Evolutionary conservation across 1,284 basidiomycete species (phyloP), one percentile per base, ranked within the genome.

Genomic region (Vanrija sp.): DNA sequence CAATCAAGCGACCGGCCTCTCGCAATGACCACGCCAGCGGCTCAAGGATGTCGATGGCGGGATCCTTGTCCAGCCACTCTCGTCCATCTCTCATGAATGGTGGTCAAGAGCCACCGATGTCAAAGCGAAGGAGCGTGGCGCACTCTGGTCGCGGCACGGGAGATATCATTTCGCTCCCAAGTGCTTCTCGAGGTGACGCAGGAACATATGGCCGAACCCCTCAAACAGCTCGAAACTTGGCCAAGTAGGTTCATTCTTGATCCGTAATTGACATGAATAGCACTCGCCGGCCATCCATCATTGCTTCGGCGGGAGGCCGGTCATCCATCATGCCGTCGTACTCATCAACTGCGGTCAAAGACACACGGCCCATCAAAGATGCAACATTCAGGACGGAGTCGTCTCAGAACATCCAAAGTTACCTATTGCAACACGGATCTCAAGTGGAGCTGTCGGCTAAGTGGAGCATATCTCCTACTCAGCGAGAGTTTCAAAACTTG

Each of bases 401-500:
- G 82, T 82, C 85, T 19, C 83, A 85, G 58, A 88, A 91, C 38
- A 84, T 94, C 55, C 77, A 82, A 42, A 78, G 78, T 14, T 92
- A 85, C 78, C 80, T 93, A 9, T 80, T 83, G 54, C 73, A 76
- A 19, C 80, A 80, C 15, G 84, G 83, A 3, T 86, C 83, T 54
- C 86, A 89, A 1, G 63, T 74, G 5, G 69, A 65, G 8, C 82
- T 90, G 38, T 80, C 82, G 0, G 80, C 83, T 68, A 81, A 84
- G 53, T 84, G 83, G 3, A 78, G 92, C 5, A 78, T 80, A 43
- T 87, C 85, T 44, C 88, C 91, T 45, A 88, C 87, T 5, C 85
- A 83, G 7, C 88, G 89, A 64, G 88, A 91, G 59, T 93, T 89
- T 66, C 85, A 89, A 45, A 78, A 81, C 0, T 87, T 94, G 39